Percentiles rank a stretch among this genome's conserved stretches.
These are phyloP conservation scores for Diaporthe citri DNA, from an alignment of 2,329 filamentous ascomycete genomes.

Conservation along the genomic window DNA sequence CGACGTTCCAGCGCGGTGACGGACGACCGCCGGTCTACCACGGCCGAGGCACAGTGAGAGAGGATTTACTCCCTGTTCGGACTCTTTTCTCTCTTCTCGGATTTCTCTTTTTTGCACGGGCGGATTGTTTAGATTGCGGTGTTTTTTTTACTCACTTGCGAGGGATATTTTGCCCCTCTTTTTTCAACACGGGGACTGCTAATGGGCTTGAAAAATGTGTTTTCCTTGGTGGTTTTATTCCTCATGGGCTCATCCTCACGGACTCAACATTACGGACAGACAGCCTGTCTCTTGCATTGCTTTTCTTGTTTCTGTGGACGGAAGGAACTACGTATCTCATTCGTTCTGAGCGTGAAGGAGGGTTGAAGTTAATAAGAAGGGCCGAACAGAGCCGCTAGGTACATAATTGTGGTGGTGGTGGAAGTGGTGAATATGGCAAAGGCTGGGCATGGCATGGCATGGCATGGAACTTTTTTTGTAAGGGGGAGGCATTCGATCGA, in stretches of 20 bases:
- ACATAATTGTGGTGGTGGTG: conserved; percentile 4
- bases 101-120: background rate
- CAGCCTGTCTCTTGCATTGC: background rate
- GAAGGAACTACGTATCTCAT: background rate
- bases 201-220: background rate
- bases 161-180: background rate
- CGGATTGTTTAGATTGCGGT: background rate
- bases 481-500: conserved; percentile 24
- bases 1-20: background rate
- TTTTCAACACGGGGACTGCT: background rate
- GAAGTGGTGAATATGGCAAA: background rate
- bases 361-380: background rate
- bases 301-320: background rate
- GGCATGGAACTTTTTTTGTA: background rate
- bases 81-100: background rate
- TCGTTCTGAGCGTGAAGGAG: background rate
- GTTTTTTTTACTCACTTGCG: too few relatives aligned
- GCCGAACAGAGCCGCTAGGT: background rate
- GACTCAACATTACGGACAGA: background rate
- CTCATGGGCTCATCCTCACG: background rate
- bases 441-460: background rate
- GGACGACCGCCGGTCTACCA: conserved; percentile 6
- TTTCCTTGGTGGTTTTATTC: background rate
- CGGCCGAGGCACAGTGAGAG: conserved; percentile 7
- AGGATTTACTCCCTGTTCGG: background rate